Base-by-base conservation (phyloP, 495 filamentous ascomycete genomes). In the Oidiodendron maius region DNA sequence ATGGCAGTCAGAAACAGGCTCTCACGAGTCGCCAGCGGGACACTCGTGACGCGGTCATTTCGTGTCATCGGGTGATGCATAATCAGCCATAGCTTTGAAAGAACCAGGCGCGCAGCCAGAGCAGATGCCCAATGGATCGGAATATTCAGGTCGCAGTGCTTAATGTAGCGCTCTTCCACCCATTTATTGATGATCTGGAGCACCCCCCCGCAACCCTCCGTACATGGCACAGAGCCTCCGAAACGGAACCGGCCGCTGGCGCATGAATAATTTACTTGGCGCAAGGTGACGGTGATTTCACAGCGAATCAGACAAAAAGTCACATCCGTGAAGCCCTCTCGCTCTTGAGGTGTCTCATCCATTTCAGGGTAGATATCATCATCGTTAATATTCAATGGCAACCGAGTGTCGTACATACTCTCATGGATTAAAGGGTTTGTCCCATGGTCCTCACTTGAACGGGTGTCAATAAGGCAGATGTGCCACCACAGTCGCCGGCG, bases 401-500 rank as follows among this genome's bases (percentile, higher is more conserved):
- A 16, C 9, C 42, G 11, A 9, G 42, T 34, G 24, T 43, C 40
- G n/a, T n/a, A n/a, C n/a, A n/a, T n/a, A n/a, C n/a, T n/a, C n/a
- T n/a, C n/a, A n/a, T n/a, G n/a, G n/a, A n/a, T n/a, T n/a, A n/a
- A n/a, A n/a, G n/a, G n/a, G n/a, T n/a, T n/a, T n/a, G n/a, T n/a
- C n/a, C n/a, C n/a, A n/a, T n/a, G n/a, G n/a, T n/a, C n/a, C n/a
- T 83, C 74, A 23, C 68, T 63, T 0, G 72, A 66, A 21, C 71
- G 65, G n/a, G 60, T 62, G 43, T 86, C 82, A 2, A 84, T 62
- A 8, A 73, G 61, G 26, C 71, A 60, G 2, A 84, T 65, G 48
- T 83, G 77, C 74, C 75, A 83, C 75, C 81, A 85, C 1, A 84
- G 59, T 15, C 81, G 67, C 25, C 80, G 65, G 2, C 82, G 66